phyloP scores from a whole-genome alignment of 2,329 filamentous ascomycete species.

The Aspergillus pseudoglaucus region DNA sequence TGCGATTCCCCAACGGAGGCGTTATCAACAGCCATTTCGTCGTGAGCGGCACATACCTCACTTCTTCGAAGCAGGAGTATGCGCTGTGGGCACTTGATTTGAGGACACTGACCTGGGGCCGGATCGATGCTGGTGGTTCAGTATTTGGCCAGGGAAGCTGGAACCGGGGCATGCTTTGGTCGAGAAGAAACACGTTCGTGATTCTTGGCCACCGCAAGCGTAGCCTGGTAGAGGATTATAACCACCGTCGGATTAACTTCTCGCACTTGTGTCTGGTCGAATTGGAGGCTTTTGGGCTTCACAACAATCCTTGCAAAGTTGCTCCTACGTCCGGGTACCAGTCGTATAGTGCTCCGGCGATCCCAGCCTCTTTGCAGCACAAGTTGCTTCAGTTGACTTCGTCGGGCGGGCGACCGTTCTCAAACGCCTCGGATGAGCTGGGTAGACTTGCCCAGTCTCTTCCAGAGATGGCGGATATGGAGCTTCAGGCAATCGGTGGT shows the following conservation, averaged over 20 bases:
- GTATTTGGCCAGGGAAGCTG: constrained; percentile 97
- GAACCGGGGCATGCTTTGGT: constrained; percentile 94
- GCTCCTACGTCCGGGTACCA: constrained; percentile 74
- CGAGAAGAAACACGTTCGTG: constrained; percentile 87
- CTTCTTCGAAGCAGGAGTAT: constrained; percentile 96
- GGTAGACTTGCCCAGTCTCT: constrained; percentile 72
- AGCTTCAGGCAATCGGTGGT: constrained; percentile 83
- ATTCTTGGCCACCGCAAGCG: constrained; percentile 90
- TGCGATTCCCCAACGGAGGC: constrained; percentile 92
- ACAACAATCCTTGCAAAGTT: constrained; percentile 82
- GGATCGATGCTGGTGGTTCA: constrained; percentile 88
- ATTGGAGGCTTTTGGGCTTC: constrained; percentile 91
- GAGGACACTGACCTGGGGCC: constrained; percentile 81
- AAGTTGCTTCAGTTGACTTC: constrained; percentile 51
- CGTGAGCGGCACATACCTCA: constrained; percentile 93
- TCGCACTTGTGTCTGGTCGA: constrained; percentile 95
- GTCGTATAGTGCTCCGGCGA: constrained; percentile 69
- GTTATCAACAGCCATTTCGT: constrained; percentile 95
- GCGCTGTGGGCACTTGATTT: constrained; percentile 92
- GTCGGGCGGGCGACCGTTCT: constrained; percentile 69
- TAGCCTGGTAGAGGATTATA: constrained; percentile 94
- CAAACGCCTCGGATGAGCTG: constrained; percentile 72
- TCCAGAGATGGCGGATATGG: constrained; percentile 92
- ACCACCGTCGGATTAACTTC: constrained; percentile 95
- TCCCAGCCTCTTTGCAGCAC: constrained; percentile 49